These are phyloP conservation scores for Craterostigma plantagineum DNA, from an alignment of 257 asterid species.

Conservation along the genomic window DNA sequence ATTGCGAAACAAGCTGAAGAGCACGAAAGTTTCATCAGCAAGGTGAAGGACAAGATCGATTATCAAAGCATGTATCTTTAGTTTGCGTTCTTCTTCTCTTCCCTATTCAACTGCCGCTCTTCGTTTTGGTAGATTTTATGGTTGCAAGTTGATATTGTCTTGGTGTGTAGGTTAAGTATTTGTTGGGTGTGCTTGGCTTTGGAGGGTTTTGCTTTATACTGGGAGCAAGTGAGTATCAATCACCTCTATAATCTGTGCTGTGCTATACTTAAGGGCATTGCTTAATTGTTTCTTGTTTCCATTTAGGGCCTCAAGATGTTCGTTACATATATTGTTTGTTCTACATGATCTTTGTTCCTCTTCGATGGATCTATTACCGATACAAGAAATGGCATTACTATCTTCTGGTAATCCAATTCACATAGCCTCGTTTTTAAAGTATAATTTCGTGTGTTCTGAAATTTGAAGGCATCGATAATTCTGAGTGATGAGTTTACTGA, in stretches of 20 bases:
- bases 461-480: too few species aligned
- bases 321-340: constrained; percentile 72
- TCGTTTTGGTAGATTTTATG: not conserved
- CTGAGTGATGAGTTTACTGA: not conserved
- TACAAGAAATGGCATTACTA: constrained; percentile 99
- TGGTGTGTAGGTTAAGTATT: constrained; percentile 57
- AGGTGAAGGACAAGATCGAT: constrained; percentile 20
- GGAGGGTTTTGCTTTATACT: constrained; percentile 88
- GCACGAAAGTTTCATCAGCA: constrained; percentile 78
- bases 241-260: not conserved
- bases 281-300: constrained; percentile 2
- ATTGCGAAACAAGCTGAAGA: constrained; percentile 95
- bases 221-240: constrained; percentile 67
- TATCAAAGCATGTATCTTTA: too few species aligned
- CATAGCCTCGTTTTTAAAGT: too few species aligned
- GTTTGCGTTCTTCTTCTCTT: not conserved
- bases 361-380: constrained; percentile 90
- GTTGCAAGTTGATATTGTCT: constrained; percentile 1
- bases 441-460: too few species aligned
- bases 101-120: not conserved
- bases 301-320: constrained; percentile 87
- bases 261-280: not conserved
- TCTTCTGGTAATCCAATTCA: constrained; percentile 43
- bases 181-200: constrained; percentile 88
- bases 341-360: constrained; percentile 44